Conservation (phyloP, 2,329 filamentous ascomycete species). For the Sarocladiaceae sp. region DNA sequence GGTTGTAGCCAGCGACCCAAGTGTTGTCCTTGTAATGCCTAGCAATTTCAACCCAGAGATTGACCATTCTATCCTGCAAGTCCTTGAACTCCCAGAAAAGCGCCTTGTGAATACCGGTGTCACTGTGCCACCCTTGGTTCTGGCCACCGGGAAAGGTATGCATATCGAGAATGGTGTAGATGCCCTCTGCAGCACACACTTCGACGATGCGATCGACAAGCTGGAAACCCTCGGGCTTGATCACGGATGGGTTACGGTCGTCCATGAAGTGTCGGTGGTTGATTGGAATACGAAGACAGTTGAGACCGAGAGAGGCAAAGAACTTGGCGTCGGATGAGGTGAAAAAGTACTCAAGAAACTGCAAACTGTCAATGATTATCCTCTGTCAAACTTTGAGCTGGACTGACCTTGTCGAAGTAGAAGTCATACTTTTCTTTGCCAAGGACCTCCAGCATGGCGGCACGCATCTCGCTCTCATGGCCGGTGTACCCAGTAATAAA, state of each 20-base stretch:
- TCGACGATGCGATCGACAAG: conserved; percentile 44
- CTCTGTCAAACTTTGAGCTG: no score
- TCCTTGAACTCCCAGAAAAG: conserved; percentile 42
- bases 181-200: conserved; percentile 33
- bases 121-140: conserved; percentile 43
- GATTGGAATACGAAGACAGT: conserved; percentile 54
- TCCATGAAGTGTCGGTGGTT: conserved; percentile 55
- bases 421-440: conserved; percentile 53
- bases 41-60: conserved; percentile 38
- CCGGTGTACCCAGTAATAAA: conserved; percentile 59
- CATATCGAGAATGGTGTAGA: conserved; percentile 41
- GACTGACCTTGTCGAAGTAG: conserved; percentile 48
- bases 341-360: conserved; percentile 53
- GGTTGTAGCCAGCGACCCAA: conserved; percentile 34
- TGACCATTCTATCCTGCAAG: conserved; percentile 38
- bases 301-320: conserved; percentile 50
- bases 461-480: conserved; percentile 50
- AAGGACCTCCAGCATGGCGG: conserved; percentile 47
- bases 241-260: conserved; percentile 43
- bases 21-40: conserved; percentile 35
- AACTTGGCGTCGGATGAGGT: conserved; percentile 53
- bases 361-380: neutral
- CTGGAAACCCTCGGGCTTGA: conserved; percentile 45
- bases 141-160: conserved; percentile 41
- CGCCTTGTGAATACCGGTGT: conserved; percentile 31